These are phyloP conservation scores for Russula earlei DNA, from an alignment of 768 basidiomycete genomes.

Conservation along the genomic window DNA sequence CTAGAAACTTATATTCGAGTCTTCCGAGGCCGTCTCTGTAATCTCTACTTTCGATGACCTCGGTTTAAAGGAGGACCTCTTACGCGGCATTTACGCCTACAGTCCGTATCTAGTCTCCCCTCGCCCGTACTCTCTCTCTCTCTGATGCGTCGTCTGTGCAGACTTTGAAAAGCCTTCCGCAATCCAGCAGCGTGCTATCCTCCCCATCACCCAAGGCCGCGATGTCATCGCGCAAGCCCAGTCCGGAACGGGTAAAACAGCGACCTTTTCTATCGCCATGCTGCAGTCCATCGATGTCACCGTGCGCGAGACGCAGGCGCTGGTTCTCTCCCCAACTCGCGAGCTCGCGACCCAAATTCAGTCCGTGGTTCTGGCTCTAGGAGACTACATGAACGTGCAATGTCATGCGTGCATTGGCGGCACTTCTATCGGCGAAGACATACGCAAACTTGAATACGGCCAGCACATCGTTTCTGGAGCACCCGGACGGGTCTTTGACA, in stretches of 20 bases:
- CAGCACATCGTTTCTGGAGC: constrained; percentile 97
- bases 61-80: constrained; percentile 86
- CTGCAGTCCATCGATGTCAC: constrained; percentile 96
- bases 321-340: constrained; percentile 95
- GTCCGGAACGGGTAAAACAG: constrained; percentile 99
- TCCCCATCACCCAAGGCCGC: constrained; percentile 89
- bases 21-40: constrained; percentile 84
- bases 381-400: constrained; percentile 99
- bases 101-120: constrained; percentile 42
- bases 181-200: constrained; percentile 95
- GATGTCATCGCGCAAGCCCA: constrained; percentile 99
- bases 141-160: constrained; percentile 20
- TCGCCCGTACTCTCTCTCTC: constrained; percentile 25
- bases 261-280: constrained; percentile 96
- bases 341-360: constrained; percentile 99
- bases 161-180: constrained; percentile 98
- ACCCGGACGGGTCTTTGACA: constrained; percentile 96
- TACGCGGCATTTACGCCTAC: constrained; percentile 97
- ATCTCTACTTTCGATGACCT: constrained; percentile 88
- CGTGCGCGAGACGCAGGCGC: constrained; percentile 90
- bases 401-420: constrained; percentile 98
- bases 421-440: constrained; percentile 95
- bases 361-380: constrained; percentile 89
- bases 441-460: constrained; percentile 92
- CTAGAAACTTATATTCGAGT: constrained; percentile 91